Base-by-base conservation (phyloP, 768 basidiomycete species). In the Russula dissimulans region DNA sequence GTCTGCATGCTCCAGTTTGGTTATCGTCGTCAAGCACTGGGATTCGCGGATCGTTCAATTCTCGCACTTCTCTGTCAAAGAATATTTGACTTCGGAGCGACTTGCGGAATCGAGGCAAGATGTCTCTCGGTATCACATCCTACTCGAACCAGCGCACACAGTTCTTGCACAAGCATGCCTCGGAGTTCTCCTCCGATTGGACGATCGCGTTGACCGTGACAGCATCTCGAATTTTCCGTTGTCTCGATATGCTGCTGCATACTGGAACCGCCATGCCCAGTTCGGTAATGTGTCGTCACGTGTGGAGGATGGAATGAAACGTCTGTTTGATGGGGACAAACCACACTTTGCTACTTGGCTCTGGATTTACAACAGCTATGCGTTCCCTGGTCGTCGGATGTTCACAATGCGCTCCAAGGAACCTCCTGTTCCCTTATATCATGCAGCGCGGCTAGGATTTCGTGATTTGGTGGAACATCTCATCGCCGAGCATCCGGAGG, bases 31-130 rank as follows among this genome's bases (percentile, higher is more conserved):
- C 12, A 17, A 44, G 3, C 6, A 17, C 0, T 7, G 22, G 12
- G 7, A 3, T 10, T 53, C 29, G 3, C 51, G 9, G 11, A n/a
- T 59, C 0, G 51, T 42, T 2, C 51, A 59, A 26, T 53, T 59
- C 14, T 45, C 58, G 2, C 58, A 59, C 7, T 29, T 59, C 6
- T 46, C 58, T 6, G 44, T 59, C 4, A 52, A 59, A n/a, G 51
- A 53, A 10, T 53, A 15, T 18, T 38, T 59, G 8, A 41, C n/a
- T 0, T 59, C 51, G 11, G 1, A 44, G 6, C 44, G 51, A 0
- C 51, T 59, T 14, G 34, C 38, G 11, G 3, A 6, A 8, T 18
- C 50, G 22, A 38, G 15, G 7, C 6, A 14, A n/a, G 26, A 39
- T 14, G 22, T 59, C 34, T 59, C 57, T 1, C 26, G 43, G 5